These are phyloP conservation scores for Pythium monospermum DNA, from an alignment of 352 stramenopile species.

Conservation along the genomic window DNA sequence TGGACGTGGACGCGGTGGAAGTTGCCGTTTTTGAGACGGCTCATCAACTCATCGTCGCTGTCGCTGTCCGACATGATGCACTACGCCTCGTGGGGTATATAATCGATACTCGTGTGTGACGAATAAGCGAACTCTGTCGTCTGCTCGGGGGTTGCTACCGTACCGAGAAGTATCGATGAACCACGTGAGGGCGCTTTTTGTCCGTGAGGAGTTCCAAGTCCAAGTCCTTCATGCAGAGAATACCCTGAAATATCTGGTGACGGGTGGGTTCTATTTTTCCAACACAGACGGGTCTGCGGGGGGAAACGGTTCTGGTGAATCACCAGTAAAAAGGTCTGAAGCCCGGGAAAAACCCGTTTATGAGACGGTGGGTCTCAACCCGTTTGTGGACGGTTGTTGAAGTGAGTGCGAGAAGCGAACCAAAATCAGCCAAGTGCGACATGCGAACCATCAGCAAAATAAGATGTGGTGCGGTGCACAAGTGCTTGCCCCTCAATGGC, in stretches of 20 bases:
- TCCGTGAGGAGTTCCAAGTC: not conserved
- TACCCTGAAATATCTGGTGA: conserved; percentile 18
- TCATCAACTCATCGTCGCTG: conserved; percentile 88
- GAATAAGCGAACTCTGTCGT: too few species aligned
- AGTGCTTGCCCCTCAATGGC: too few species aligned
- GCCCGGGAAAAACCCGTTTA: not conserved
- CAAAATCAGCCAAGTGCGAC: not conserved
- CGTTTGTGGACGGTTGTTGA: too few species aligned
- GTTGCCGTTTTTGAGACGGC: conserved; percentile 39
- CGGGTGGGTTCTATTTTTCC: conserved; percentile 16
- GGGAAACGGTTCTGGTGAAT: too few species aligned
- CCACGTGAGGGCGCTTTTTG: not conserved
- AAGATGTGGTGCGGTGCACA: too few species aligned
- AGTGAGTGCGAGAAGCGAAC: not conserved
- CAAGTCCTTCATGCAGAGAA: conserved; percentile 7
- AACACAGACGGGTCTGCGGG: too few species aligned
- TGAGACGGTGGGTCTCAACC: not conserved
- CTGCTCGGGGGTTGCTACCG: not conserved
- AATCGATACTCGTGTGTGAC: too few species aligned
- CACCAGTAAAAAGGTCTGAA: too few species aligned
- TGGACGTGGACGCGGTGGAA: conserved; percentile 24
- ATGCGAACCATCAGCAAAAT: too few species aligned
- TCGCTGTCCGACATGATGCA: conserved; percentile 75
- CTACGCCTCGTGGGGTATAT: too few species aligned
- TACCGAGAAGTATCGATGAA: not conserved